Evolutionary conservation across 306 rosid genomes (phyloP), one percentile per base, ranked within the genome.

Genomic region (Aeschynomene evenia): DNA sequence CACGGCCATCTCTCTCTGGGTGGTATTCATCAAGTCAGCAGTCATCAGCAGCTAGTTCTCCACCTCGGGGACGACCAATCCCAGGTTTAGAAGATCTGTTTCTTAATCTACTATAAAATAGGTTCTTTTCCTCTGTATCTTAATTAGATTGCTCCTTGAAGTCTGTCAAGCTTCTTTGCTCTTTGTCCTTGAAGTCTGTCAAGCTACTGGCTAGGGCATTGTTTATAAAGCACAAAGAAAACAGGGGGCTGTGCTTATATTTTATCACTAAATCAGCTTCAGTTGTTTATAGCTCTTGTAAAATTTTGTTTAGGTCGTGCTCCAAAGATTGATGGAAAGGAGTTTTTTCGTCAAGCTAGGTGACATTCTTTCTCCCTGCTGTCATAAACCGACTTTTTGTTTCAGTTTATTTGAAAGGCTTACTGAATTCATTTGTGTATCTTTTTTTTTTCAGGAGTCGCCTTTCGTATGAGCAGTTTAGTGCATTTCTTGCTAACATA

Each of bases 11-110:
- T 50, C 46, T 84, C 46, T 80, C 99, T 58, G 77, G 96, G 7
- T 95, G 99, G 99, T 87, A 87, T 81, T 79, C 97, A 46, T 91
- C 99, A 61, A 95, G 99, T 85, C 97, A 95, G 86, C 99, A 87
- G 85, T 91, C 99, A 37, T 95, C 99, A 43, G 97, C 99, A 46
- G 96, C 99, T 70, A 91, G 79, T 68, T 91, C 99, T 78, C 99
- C 99, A 68, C 95, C 97, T 67, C 92, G 91, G 29, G 84, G 81
- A 34, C 87, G 87, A 52, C 28, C 85, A 53, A 29, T 76, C 63
- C 73, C 92, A 80, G 97, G 97, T 91, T 69, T 86, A 13, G 39
- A 70, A 53, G 29, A 45, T 70, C 66, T 74, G 29, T 50, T 68
- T 23, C n/a, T 39, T 69, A 45, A 51, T 59, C 42, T 42, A 19